Evolutionary conservation across 1,139 yeast genomes (phyloP), one percentile per base, ranked within the genome.

Genomic region (Geotrichum australiense): DNA sequence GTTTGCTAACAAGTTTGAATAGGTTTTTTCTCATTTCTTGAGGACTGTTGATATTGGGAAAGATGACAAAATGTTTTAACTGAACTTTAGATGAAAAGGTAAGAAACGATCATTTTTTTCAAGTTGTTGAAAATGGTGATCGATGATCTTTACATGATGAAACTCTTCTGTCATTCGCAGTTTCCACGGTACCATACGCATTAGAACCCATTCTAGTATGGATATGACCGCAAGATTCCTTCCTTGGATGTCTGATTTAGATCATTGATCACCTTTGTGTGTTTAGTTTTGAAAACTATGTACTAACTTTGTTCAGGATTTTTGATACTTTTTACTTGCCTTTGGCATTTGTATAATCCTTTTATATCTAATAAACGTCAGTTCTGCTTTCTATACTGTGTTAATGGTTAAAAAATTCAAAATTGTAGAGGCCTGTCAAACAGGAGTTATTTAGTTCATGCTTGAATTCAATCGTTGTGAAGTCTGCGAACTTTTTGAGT

Each of bases 171-270:
- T 80, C 89, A 80, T 80, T 80, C 87, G 87, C 87, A 80, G 87
- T 80, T 80, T 80, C 87, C 87, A 74, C 87, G 87, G 87, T 80
- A 80, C 84, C 78, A 69, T 74, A 76, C 86, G 70, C 65, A 61
- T 51, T 85, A 24, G 24, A 80, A 79, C 86, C 87, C 82, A 78
- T 71, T 76, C 71, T 71, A 63, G 84, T 78, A 73, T 75, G 78
- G 66, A 85, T 69, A 86, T 80, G 87, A 80, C 89, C 87, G 89
- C 55, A 52, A 50, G 53, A 70, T 63, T 63, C 65, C 82, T 76
- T 76, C 81, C 80, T 73, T 73, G 82, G 82, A 76, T 76, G 82
- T 76, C 82, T 70, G 75, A 68, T 67, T 41, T 33, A 37, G 12
- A 24, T 34, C 27, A 12, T 23, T 16, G 20, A 30, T 22, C 35